A percentile compares a stretch with the other conserved stretches of the same genome.
Evolutionary conservation across 805 yeast species (phyloP).

Genomic region (Komagataella pseudopastoris): DNA sequence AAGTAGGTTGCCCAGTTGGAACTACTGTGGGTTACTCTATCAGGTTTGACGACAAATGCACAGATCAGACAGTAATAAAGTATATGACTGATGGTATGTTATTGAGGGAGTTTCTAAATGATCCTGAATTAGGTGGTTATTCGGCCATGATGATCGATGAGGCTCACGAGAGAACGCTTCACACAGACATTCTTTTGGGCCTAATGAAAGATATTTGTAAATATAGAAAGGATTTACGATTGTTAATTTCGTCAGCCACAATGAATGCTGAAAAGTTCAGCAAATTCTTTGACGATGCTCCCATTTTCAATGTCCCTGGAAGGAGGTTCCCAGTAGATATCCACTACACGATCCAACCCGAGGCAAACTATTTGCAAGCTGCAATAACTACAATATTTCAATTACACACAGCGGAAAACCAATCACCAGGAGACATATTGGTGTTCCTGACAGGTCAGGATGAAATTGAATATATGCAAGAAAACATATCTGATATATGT

Average conservation of each 20-base stretch:
- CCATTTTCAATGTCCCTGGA: slow-evolving; percentile 84
- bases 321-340: slow-evolving; percentile 87
- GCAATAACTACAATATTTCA: slow-evolving; percentile 81
- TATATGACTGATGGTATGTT: slow-evolving; percentile 97
- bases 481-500: slow-evolving; percentile 52
- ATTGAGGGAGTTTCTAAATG: slow-evolving; percentile 68
- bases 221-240: slow-evolving; percentile 53
- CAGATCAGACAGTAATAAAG: slow-evolving; percentile 56
- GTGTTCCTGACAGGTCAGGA: slow-evolving; percentile 95
- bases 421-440: slow-evolving; percentile 69
- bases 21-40: slow-evolving; percentile 79
- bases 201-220: slow-evolving; percentile 57
- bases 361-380: slow-evolving; percentile 82
- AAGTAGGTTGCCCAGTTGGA: slow-evolving; percentile 72
- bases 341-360: slow-evolving; percentile 74
- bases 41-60: slow-evolving; percentile 73
- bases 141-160: slow-evolving; percentile 89
- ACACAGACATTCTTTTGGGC: slow-evolving; percentile 79
- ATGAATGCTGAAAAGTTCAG: slow-evolving; percentile 85
- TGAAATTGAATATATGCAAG: slow-evolving; percentile 78
- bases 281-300: slow-evolving; percentile 68
- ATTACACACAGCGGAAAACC: slow-evolving; percentile 48
- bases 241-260: slow-evolving; percentile 88
- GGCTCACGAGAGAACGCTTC: slow-evolving; percentile 90
- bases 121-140: slow-evolving; percentile 54